phyloP scores from a whole-genome alignment of 2,329 filamentous ascomycete species.

The Gyromitra esculenta region DNA sequence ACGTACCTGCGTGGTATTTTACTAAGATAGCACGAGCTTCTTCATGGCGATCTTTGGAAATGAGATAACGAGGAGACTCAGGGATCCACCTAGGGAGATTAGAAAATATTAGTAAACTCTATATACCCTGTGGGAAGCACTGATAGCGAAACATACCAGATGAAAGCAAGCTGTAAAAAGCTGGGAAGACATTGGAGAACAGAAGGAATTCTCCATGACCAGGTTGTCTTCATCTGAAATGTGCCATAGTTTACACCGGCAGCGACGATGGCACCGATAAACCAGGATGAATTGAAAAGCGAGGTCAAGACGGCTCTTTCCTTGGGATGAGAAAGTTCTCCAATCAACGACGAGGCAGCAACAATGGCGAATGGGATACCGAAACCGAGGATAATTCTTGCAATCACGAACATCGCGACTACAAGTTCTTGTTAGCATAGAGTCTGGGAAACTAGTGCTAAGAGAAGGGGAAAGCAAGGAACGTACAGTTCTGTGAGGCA shows the following conservation, averaged over 20 bases:
- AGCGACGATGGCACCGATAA: conserved; percentile 66
- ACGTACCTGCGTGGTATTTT: conserved; percentile 68
- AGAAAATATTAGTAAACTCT: not conserved
- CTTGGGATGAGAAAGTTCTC: conserved; percentile 70
- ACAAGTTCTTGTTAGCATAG: not conserved
- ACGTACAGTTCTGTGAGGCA: conserved; percentile 63
- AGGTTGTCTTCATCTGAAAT: conserved; percentile 61
- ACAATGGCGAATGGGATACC: conserved; percentile 71
- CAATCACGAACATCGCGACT: conserved; percentile 68
- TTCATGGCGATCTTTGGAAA: conserved; percentile 68
- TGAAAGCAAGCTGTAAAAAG: conserved; percentile 57
- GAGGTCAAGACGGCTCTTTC: conserved; percentile 70
- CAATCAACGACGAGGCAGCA: conserved; percentile 68
- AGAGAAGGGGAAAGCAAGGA: not conserved
- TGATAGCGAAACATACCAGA: conserved; percentile 44
- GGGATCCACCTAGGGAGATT: conserved; percentile 61
- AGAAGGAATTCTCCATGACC: conserved; percentile 63
- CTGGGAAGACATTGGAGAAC: conserved; percentile 62
- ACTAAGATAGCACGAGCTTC: conserved; percentile 71
- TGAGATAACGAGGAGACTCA: conserved; percentile 72
- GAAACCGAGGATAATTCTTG: conserved; percentile 70
- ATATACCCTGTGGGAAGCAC: not conserved
- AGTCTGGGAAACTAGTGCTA: not conserved
- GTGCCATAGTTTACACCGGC: conserved; percentile 66
- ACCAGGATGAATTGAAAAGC: conserved; percentile 70